phyloP scores from a whole-genome alignment of 176 grass and related monocot genomes.

The Carex scoparia region DNA sequence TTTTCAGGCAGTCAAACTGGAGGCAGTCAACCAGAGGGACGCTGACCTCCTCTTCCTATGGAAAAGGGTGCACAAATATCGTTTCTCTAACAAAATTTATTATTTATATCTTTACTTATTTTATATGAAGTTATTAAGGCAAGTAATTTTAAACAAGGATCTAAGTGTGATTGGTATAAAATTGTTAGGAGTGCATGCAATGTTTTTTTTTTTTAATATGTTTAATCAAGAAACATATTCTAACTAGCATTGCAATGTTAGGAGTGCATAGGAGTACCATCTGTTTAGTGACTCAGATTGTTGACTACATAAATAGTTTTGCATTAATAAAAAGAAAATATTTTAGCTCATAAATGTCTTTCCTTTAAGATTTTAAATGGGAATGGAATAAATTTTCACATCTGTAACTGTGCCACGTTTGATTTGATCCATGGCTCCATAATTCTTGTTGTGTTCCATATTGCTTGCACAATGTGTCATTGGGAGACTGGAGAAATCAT shows the following conservation, averaged over 20 bases:
- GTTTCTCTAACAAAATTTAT: background rate
- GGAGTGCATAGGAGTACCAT: background rate
- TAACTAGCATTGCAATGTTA: background rate
- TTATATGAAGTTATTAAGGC: background rate
- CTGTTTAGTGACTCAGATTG: background rate
- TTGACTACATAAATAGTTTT: background rate
- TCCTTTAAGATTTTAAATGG: background rate
- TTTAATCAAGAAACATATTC: background rate
- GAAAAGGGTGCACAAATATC: slow-evolving; percentile 46
- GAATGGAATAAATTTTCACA: background rate
- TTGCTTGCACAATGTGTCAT: background rate
- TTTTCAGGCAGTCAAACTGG: slow-evolving; percentile 37
- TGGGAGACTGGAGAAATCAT: background rate
- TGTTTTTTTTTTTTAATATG: too few relatives aligned
- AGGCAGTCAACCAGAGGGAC: slow-evolving; percentile 74
- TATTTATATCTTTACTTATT: background rate
- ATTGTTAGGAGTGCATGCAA: too few relatives aligned
- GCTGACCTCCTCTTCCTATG: slow-evolving; percentile 86
- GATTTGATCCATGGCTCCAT: background rate
- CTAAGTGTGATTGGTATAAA: background rate
- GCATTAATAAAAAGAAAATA: background rate
- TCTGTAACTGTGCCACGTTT: background rate
- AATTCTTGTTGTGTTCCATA: background rate
- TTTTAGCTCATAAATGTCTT: background rate
- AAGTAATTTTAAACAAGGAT: background rate